phyloP scores from a whole-genome alignment of 345 rosid genomes.

The Euclidium syriacum region DNA sequence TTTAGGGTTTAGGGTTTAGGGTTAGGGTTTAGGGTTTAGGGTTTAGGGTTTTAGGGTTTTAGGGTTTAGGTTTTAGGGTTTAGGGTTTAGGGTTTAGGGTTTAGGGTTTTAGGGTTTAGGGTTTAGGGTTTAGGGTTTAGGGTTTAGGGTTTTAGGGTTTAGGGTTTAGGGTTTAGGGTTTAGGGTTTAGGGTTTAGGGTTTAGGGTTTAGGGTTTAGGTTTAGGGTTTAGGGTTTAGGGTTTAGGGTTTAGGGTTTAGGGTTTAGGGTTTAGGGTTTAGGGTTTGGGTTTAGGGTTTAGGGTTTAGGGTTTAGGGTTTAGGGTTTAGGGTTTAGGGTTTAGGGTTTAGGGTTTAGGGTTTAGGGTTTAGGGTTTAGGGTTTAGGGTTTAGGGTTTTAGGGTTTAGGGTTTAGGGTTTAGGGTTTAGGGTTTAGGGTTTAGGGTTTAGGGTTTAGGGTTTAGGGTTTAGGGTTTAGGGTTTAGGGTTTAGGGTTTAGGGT shows the following conservation, averaged over 20 bases:
- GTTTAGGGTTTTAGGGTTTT: neutral
- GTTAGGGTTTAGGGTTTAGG: neutral
- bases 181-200: conserved; percentile 1
- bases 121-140: neutral
- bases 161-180: neutral
- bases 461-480: conserved; percentile 10
- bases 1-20: neutral
- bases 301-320: conserved; percentile 2
- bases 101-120: neutral
- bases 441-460: conserved; percentile 2
- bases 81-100: neutral
- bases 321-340: conserved; percentile 6
- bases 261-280: conserved; percentile 6
- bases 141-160: neutral
- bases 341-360: neutral
- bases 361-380: neutral
- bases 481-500: conserved; percentile 1
- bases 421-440: conserved; percentile 6
- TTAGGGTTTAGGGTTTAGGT: conserved; percentile 1
- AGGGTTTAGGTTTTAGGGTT: neutral
- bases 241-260: neutral
- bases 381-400: neutral
- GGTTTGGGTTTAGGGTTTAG: conserved; percentile 2
- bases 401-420: conserved; percentile 7
- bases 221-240: neutral